Conservation (phyloP, 352 stramenopile genomes). For the Globisporangium uncinulatum region DNA sequence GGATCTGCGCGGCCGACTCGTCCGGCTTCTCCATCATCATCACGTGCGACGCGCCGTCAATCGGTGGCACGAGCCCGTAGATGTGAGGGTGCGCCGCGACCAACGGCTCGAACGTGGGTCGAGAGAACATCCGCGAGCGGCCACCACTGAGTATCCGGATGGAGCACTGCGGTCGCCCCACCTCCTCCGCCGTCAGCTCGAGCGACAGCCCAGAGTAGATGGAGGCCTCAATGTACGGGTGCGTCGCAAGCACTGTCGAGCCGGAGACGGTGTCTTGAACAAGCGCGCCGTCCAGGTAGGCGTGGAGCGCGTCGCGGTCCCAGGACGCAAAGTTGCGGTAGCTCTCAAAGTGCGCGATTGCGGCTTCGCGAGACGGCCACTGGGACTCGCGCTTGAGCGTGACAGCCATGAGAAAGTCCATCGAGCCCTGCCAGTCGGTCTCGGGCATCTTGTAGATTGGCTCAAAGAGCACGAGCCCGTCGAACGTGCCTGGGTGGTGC, state of each 20-base stretch:
- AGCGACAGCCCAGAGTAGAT: constrained; percentile 32
- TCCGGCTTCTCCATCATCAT: constrained; percentile 51
- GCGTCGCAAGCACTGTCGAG: constrained; percentile 33
- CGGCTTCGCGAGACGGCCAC: constrained; percentile 16
- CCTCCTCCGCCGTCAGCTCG: constrained; percentile 27
- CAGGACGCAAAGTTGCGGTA: constrained; percentile 38
- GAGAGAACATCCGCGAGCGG: constrained; percentile 41
- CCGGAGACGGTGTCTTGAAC: constrained; percentile 13
- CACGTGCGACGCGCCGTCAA: constrained; percentile 34
- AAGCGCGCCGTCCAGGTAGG: constrained; percentile 27
- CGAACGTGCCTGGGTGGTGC: constrained; percentile 36
- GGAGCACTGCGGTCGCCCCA: constrained; percentile 25
- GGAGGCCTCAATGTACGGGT: constrained; percentile 38
- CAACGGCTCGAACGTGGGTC: constrained; percentile 23
- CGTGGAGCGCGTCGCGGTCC: constrained; percentile 27
- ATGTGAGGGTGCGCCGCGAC: constrained; percentile 26
- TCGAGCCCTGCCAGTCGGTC: not conserved
- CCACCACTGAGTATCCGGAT: constrained; percentile 38
- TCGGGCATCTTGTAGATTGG: constrained; percentile 21
- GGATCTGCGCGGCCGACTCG: constrained; percentile 33
- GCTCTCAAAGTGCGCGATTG: constrained; percentile 20
- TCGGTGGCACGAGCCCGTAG: constrained; percentile 31
- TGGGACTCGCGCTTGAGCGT: constrained; percentile 27
- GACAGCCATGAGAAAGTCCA: constrained; percentile 31
- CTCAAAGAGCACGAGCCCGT: constrained; percentile 42